Conservation (phyloP, 805 yeast genomes). For the Blastobotrys terrestris region DNA sequence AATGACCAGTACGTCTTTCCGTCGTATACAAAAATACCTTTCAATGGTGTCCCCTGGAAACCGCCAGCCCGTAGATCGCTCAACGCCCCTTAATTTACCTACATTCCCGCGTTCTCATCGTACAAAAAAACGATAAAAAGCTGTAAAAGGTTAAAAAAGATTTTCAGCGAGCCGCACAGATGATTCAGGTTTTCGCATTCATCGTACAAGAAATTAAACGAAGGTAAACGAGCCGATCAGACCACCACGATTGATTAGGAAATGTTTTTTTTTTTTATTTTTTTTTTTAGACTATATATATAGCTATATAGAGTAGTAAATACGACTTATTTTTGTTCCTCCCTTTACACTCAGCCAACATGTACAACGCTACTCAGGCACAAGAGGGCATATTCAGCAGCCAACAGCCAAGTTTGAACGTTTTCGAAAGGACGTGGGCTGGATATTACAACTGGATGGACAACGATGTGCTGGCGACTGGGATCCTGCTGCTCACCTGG, state of each 20-base stretch:
- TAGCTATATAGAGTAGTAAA: neutral
- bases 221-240: neutral
- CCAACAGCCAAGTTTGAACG: conserved; percentile 28
- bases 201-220: neutral
- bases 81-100: no score
- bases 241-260: neutral
- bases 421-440: conserved; percentile 75
- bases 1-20: neutral
- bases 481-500: conserved; percentile 67
- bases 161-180: neutral
- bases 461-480: conserved; percentile 89
- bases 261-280: neutral
- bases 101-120: no score
- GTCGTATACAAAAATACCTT: neutral
- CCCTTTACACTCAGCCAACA: neutral
- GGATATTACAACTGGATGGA: conserved; percentile 76
- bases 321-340: neutral
- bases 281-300: neutral
- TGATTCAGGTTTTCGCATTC: neutral
- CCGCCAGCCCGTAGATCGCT: no score
- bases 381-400: neutral
- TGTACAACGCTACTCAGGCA: neutral
- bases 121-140: neutral
- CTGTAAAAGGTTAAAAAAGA: no score
- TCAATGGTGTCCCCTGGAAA: no score